phyloP scores from a whole-genome alignment of 768 basidiomycete genomes.

The Calvatia gigantea region DNA sequence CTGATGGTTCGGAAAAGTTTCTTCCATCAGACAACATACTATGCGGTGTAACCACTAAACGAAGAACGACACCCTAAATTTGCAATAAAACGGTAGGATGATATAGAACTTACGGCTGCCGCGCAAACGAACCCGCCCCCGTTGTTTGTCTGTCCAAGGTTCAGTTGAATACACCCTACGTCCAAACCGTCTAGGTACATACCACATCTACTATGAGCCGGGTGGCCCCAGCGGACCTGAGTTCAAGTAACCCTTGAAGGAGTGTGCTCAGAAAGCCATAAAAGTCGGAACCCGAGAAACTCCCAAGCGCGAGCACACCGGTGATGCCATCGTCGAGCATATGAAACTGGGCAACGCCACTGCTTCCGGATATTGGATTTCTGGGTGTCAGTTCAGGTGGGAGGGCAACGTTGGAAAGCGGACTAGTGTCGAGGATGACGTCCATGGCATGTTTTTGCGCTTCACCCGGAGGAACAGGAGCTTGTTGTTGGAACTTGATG shows the following conservation, averaged over 20 bases:
- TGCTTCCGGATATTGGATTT: constrained; percentile 37
- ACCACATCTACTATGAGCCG: constrained; percentile 61
- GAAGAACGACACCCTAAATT: background rate
- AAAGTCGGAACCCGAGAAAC: constrained; percentile 47
- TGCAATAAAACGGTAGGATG: background rate
- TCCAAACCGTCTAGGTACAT: background rate
- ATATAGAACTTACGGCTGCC: constrained; percentile 43
- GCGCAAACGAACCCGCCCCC: constrained; percentile 58
- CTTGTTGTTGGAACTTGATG: constrained; percentile 38
- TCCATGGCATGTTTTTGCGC: constrained; percentile 38
- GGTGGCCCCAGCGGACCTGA: constrained; percentile 48
- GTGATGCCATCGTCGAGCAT: constrained; percentile 49
- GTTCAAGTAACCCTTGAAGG: constrained; percentile 41
- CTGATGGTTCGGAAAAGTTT: background rate
- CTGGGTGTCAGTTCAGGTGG: constrained; percentile 36
- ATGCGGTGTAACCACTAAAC: constrained; percentile 48
- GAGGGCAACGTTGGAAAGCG: constrained; percentile 41
- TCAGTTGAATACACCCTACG: background rate
- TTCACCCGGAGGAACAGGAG: constrained; percentile 25
- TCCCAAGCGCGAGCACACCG: constrained; percentile 58
- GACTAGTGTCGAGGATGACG: constrained; percentile 46
- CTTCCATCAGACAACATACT: too few species aligned
- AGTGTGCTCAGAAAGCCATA: constrained; percentile 38
- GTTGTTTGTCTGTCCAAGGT: constrained; percentile 37
- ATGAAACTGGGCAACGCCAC: constrained; percentile 52